Base-by-base conservation (phyloP, 1,284 basidiomycete genomes). In the Apiotrichum siamense region DNA sequence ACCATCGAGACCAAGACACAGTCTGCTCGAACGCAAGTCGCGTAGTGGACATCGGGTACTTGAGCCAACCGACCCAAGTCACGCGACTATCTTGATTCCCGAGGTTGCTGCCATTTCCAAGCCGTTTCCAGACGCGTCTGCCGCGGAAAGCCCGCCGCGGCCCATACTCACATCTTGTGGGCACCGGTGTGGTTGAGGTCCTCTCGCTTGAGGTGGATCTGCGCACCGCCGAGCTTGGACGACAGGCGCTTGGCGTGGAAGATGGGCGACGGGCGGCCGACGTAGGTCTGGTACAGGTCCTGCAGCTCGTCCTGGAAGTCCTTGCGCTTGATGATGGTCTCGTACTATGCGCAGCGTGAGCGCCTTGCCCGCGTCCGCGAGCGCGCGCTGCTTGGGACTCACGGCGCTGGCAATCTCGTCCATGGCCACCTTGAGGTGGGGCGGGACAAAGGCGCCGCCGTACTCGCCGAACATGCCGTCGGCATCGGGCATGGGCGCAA, bases 201-300 rank as follows among this genome's bases (percentile, higher is more conserved):
- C 60, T 76, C 74, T 49, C 74, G 67, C 72, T 98, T 98, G 66
- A 98, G 78, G 94, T 94, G 98, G 66, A 99, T 97, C 57, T 84
- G 87, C 4, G 96, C 94, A 32, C 90, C 90, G 24, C 86, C 87
- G 43, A 83, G 83, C 57, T 84, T 76, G 62, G 86, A 81, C 1
- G 83, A 86, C 54, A 90, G 75, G 49, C 85, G 80, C 67, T 85
- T 80, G 0, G 87, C 87, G 54, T 83, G 75, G 72, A 54, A 57
- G 47, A 57, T 54, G 47, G 52, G 52, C 24, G 38, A 47, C 2
- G 56, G 52, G 26, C 56, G 56, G 23, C 52, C 56, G 18, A 50
- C 50, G 43, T 57, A 57, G 13, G 49, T 57, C 9, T 38, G 29
- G 40, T 54, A 42, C 24, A 54, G 52, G 17, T 31, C n/a, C 33